Percentiles rank a stretch among this genome's conserved stretches.
Conservation (phyloP, 495 filamentous ascomycete species). For the Daldinia childiae region DNA sequence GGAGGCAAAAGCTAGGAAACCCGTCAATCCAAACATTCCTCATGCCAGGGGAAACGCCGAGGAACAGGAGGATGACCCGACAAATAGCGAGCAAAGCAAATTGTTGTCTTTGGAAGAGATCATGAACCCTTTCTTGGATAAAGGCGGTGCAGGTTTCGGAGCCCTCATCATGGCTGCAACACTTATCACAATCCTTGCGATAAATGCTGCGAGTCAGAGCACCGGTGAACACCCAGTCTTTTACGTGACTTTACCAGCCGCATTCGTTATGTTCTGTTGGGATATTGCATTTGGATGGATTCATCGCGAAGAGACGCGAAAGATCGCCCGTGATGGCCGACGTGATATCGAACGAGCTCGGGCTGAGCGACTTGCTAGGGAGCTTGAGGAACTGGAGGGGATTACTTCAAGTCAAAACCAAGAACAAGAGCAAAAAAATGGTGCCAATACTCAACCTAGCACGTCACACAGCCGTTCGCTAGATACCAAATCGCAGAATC, state of each 20-base stretch:
- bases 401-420: background rate
- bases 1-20: conserved; percentile 60
- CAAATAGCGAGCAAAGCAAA: conserved; percentile 59
- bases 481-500: conserved; percentile 2
- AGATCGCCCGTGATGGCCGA: conserved; percentile 65
- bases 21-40: conserved; percentile 74
- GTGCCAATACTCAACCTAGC: background rate
- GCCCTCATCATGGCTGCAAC: conserved; percentile 69
- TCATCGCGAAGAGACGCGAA: conserved; percentile 65
- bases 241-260: conserved; percentile 70
- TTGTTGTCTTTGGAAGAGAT: conserved; percentile 70
- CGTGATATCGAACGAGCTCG: conserved; percentile 58
- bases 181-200: conserved; percentile 64
- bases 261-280: conserved; percentile 70
- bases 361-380: conserved; percentile 45
- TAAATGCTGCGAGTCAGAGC: conserved; percentile 65
- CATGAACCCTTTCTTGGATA: conserved; percentile 76
- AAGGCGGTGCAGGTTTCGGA: conserved; percentile 67
- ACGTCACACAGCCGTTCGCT: background rate
- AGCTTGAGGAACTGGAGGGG: conserved; percentile 22
- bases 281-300: conserved; percentile 68
- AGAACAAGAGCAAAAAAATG: background rate
- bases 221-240: conserved; percentile 61
- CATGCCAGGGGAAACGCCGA: conserved; percentile 64
- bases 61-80: conserved; percentile 58